Evolutionary conservation across 1,139 yeast species (phyloP).

Genomic region (Yamadazyma dendronema): DNA sequence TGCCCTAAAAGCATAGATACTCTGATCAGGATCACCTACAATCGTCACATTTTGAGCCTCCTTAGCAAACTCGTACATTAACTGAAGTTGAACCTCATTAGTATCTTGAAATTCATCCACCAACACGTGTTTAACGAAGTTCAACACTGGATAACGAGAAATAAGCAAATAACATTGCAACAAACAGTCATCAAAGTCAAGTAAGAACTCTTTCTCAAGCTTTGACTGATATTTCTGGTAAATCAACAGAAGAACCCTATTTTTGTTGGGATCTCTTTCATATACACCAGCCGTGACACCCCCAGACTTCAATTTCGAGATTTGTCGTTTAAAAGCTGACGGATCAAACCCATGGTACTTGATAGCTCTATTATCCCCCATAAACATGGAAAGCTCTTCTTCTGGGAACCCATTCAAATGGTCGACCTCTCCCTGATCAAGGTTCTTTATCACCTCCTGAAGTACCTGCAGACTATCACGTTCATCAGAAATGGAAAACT

Average conservation of each 20-base stretch:
- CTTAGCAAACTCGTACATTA: constrained; percentile 60
- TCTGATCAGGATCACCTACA: constrained; percentile 96
- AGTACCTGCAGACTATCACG: constrained; percentile 56
- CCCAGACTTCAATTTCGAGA: constrained; percentile 53
- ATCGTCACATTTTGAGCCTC: constrained; percentile 60
- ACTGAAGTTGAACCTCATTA: constrained; percentile 66
- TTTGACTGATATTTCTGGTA: constrained; percentile 54
- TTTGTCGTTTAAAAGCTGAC: constrained; percentile 38
- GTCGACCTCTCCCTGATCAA: constrained; percentile 30
- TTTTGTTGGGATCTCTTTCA: constrained; percentile 4
- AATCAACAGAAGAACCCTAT: constrained; percentile 23
- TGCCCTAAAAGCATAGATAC: constrained; percentile 85
- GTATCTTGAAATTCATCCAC: constrained; percentile 97
- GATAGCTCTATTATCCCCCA: constrained; percentile 8
- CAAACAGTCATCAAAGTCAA: constrained; percentile 87
- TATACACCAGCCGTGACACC: constrained; percentile 44
- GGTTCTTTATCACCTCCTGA: constrained; percentile 37
- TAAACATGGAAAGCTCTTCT: constrained; percentile 15
- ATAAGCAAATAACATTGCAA: constrained; percentile 53
- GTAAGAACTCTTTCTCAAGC: constrained; percentile 37
- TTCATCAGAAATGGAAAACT: constrained; percentile 64
- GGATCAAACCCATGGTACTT: constrained; percentile 33
- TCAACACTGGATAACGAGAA: constrained; percentile 42
- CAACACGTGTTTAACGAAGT: constrained; percentile 62
- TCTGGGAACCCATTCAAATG: constrained; percentile 13